phyloP scores from a whole-genome alignment of 164 flowering plant species.

The Santalum album region DNA sequence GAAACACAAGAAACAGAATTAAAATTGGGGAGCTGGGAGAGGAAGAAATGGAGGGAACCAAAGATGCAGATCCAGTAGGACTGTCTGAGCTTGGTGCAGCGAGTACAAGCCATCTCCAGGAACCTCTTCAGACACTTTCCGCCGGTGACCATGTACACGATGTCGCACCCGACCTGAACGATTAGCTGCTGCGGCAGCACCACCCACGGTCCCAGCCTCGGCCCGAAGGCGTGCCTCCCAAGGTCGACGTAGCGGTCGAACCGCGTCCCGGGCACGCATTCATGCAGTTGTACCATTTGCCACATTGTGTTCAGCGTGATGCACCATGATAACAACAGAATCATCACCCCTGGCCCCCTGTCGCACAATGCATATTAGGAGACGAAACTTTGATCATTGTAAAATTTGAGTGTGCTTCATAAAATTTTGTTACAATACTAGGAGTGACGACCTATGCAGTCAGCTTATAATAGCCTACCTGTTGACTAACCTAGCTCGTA shows the following conservation, averaged over 20 bases:
- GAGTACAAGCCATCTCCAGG: slow-evolving; percentile 58
- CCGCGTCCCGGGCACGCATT: slow-evolving; percentile 68
- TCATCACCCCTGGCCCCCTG: slow-evolving; percentile 81
- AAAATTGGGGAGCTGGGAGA: slow-evolving; percentile 84
- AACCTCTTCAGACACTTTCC: slow-evolving; percentile 79
- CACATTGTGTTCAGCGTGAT: slow-evolving; percentile 79
- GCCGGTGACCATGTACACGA: slow-evolving; percentile 92
- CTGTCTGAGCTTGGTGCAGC: slow-evolving; percentile 47
- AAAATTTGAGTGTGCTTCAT: too few species aligned
- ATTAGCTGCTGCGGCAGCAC: slow-evolving; percentile 87
- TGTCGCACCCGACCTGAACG: slow-evolving; percentile 76
- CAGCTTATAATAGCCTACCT: too few species aligned
- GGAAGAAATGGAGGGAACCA: slow-evolving; percentile 66
- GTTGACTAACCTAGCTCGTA: too few species aligned
- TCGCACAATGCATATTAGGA: too few species aligned
- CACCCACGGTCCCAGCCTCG: slow-evolving; percentile 70
- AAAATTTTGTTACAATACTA: too few species aligned
- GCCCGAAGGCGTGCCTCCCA: slow-evolving; percentile 69
- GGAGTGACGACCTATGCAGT: too few species aligned
- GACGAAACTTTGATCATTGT: too few species aligned
- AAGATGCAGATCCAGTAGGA: slow-evolving; percentile 85
- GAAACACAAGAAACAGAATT: slow-evolving; percentile 82
- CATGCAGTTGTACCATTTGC: slow-evolving; percentile 86
- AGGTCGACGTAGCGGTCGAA: slow-evolving; percentile 75
- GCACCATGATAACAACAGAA: slow-evolving; percentile 66